phyloP scores from a whole-genome alignment of 768 basidiomycete genomes.

The Lactarius pseudohatsudake region DNA sequence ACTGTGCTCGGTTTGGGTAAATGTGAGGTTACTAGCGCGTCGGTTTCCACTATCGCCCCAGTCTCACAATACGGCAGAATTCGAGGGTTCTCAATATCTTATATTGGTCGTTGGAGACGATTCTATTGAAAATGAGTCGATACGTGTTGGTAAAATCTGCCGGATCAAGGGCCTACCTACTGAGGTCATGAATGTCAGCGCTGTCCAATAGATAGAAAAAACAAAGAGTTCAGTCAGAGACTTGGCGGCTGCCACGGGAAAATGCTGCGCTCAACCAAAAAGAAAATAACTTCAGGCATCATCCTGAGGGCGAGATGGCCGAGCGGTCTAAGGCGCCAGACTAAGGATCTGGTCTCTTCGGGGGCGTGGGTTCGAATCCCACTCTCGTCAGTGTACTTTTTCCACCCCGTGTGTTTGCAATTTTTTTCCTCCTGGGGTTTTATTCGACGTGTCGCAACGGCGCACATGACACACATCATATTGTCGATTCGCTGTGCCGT shows the following conservation, averaged over 20 bases:
- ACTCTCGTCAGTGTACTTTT: constrained; percentile 36
- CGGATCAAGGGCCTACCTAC: background rate
- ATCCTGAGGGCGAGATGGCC: constrained; percentile 59
- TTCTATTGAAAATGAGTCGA: background rate
- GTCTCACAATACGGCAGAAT: background rate
- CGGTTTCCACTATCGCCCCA: background rate
- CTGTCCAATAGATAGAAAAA: background rate
- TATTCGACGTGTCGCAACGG: background rate
- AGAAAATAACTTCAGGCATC: background rate
- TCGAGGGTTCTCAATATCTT: background rate
- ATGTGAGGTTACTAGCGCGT: background rate
- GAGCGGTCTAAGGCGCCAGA: constrained; percentile 91
- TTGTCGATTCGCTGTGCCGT: no score
- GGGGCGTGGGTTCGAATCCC: constrained; percentile 55
- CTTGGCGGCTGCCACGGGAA: no score
- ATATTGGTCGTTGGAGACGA: background rate
- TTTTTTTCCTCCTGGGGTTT: no score
- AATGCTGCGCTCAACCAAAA: background rate
- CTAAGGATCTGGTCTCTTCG: constrained; percentile 57
- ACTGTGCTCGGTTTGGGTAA: no score
- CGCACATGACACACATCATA: background rate
- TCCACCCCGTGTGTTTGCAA: no score
- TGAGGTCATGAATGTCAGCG: background rate
- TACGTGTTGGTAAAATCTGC: background rate
- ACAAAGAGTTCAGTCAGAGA: background rate